Evolutionary conservation across 257 asterid species (phyloP).

Genomic region (Schizonepeta tenuifolia): DNA sequence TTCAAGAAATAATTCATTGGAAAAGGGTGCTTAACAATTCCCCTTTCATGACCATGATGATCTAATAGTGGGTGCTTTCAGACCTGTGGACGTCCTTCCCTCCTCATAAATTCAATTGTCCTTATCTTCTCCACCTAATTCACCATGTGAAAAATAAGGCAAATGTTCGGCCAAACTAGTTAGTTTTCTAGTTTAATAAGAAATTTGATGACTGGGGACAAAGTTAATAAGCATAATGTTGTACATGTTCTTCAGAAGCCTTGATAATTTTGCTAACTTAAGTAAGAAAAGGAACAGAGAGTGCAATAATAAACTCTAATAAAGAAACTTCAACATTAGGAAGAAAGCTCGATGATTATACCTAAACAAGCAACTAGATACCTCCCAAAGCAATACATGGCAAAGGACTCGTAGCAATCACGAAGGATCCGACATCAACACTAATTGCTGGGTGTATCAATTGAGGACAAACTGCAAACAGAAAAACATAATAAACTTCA

Average conservation of each 20-base stretch:
- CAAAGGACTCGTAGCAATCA: slow-evolving; percentile 97
- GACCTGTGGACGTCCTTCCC: slow-evolving; percentile 89
- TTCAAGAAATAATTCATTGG: slow-evolving; percentile 77
- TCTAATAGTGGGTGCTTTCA: slow-evolving; percentile 75
- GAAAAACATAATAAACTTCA: slow-evolving; percentile 26
- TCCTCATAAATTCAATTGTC: slow-evolving; percentile 81
- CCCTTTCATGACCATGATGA: slow-evolving; percentile 77
- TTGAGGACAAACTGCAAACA: slow-evolving; percentile 77
- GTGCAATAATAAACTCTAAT: slow-evolving; percentile 17
- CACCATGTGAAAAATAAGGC: slow-evolving; percentile 34
- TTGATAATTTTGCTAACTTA: background rate
- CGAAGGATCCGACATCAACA: slow-evolving; percentile 89
- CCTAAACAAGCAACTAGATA: slow-evolving; percentile 96
- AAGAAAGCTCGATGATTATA: slow-evolving; percentile 42
- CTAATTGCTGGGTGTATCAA: slow-evolving; percentile 85
- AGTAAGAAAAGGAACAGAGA: slow-evolving; percentile 12
- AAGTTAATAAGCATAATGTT: slow-evolving; percentile 29
- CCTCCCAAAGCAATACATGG: slow-evolving; percentile 99
- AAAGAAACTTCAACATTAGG: slow-evolving; percentile 6
- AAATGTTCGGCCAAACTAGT: slow-evolving; percentile 7
- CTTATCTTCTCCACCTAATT: slow-evolving; percentile 91
- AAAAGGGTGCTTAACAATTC: slow-evolving; percentile 83
- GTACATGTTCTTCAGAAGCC: too few relatives aligned
- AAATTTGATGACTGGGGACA: slow-evolving; percentile 23
- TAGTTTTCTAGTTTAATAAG: slow-evolving; percentile 19